Conservation (phyloP, 2,329 filamentous ascomycete species). For the Paraphaeosphaeria sporulosa region DNA sequence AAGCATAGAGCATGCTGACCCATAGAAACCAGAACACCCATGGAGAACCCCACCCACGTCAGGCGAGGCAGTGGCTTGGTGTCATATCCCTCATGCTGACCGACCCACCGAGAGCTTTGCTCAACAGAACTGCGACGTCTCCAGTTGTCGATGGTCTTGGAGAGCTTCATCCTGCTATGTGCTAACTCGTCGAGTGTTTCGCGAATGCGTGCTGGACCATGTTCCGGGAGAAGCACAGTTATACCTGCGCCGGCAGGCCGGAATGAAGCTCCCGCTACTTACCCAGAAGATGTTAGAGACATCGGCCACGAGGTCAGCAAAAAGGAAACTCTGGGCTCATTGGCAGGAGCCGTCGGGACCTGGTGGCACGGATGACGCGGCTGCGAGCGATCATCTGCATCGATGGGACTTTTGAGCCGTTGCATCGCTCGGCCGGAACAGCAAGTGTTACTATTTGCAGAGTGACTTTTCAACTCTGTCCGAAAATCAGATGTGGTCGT, state of each 20-base stretch:
- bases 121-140: conserved; percentile 23
- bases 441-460: background rate
- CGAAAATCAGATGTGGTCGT: background rate
- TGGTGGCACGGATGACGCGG: conserved; percentile 5
- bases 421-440: background rate
- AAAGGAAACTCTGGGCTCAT: background rate
- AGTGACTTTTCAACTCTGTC: background rate
- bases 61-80: conserved; percentile 31
- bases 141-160: conserved; percentile 27
- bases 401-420: background rate
- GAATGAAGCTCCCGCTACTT: background rate
- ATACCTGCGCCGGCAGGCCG: background rate
- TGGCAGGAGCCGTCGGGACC: background rate
- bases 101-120: conserved; percentile 23
- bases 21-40: conserved; percentile 43
- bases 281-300: background rate
- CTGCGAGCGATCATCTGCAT: background rate
- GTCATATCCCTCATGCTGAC: conserved; percentile 33
- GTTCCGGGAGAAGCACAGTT: background rate
- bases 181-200: background rate
- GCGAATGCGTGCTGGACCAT: background rate
- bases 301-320: background rate
- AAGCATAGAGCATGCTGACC: conserved; percentile 16
- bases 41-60: conserved; percentile 29
- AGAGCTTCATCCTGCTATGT: conserved; percentile 21